These are phyloP conservation scores for Pseudomassariella vexata DNA, from an alignment of 2,329 filamentous ascomycete genomes.

Conservation along the genomic window DNA sequence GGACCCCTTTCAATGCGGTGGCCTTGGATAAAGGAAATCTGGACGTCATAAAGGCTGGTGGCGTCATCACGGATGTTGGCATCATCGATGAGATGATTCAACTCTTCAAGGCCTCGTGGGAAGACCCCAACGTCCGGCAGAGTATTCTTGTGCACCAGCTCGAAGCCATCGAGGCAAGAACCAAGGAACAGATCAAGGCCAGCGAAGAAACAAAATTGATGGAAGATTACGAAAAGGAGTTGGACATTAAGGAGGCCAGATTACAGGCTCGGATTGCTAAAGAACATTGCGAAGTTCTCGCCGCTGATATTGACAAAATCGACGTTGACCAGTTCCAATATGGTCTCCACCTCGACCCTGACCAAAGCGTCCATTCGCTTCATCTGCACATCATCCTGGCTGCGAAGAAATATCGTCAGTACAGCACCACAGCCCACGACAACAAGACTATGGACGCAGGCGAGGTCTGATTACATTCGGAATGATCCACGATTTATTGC, in stretches of 20 bases:
- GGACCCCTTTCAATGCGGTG: no score
- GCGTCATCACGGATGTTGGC: neutral
- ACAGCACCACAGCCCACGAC: constrained; percentile 5
- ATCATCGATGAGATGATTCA: constrained; percentile 5
- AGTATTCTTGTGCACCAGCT: constrained; percentile 2
- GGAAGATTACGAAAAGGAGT: no score
- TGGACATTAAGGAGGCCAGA: no score
- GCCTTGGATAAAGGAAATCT: no score
- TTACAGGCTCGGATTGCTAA: constrained; percentile 1
- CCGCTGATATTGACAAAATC: neutral
- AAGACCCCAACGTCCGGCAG: neutral
- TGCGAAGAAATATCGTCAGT: constrained; percentile 3
- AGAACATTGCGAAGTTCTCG: constrained; percentile 1
- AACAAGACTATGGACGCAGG: constrained; percentile 5
- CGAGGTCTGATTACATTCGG: no score
- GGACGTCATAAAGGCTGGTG: constrained; percentile 1
- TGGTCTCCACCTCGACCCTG: constrained; percentile 4
- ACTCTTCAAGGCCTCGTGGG: constrained; percentile 1
- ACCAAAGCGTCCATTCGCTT: constrained; percentile 4
- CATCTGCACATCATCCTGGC: constrained; percentile 6
- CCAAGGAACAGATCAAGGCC: neutral
- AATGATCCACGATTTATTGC: no score
- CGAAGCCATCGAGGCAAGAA: constrained; percentile 2
- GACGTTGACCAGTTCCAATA: constrained; percentile 1
- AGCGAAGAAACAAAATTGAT: constrained; percentile 1